Percentiles rank a stretch among this genome's conserved stretches.
Conservation (phyloP, 306 rosid genomes). For the Cotoneaster glaucophyllus region DNA sequence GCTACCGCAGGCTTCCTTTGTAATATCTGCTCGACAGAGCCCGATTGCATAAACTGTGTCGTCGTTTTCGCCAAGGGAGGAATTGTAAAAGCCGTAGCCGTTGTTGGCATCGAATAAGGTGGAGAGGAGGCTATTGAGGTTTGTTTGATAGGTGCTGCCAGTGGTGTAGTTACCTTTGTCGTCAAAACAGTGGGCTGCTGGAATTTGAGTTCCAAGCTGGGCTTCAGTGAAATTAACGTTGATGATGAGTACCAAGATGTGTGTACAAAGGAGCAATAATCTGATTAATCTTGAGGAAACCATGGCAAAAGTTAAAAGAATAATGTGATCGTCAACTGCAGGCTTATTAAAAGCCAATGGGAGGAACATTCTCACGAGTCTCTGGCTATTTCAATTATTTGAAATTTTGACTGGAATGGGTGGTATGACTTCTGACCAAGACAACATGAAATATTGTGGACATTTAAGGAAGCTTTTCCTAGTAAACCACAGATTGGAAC, state of each 20-base stretch:
- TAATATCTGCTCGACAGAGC: constrained; percentile 16
- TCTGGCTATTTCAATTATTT: no score
- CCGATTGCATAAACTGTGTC: constrained; percentile 3
- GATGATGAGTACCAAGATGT: background rate
- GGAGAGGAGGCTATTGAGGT: background rate
- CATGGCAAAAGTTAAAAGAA: background rate
- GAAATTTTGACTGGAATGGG: no score
- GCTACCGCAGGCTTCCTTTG: background rate
- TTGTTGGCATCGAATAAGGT: background rate
- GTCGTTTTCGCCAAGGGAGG: background rate
- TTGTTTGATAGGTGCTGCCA: background rate
- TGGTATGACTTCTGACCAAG: no score
- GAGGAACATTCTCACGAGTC: background rate
- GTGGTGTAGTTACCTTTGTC: background rate
- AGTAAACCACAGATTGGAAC: no score
- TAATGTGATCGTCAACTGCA: background rate
- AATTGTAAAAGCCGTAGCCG: constrained; percentile 1
- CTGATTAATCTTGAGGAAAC: background rate
- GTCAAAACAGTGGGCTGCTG: background rate
- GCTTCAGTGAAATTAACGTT: background rate
- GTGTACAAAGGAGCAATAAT: background rate
- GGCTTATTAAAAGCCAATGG: background rate
- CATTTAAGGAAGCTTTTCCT: no score
- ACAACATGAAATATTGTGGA: no score
- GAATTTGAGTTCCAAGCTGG: background rate